Evolutionary conservation across 2,329 filamentous ascomycete species (phyloP).

Genomic region (Pyrenophora graminea): DNA sequence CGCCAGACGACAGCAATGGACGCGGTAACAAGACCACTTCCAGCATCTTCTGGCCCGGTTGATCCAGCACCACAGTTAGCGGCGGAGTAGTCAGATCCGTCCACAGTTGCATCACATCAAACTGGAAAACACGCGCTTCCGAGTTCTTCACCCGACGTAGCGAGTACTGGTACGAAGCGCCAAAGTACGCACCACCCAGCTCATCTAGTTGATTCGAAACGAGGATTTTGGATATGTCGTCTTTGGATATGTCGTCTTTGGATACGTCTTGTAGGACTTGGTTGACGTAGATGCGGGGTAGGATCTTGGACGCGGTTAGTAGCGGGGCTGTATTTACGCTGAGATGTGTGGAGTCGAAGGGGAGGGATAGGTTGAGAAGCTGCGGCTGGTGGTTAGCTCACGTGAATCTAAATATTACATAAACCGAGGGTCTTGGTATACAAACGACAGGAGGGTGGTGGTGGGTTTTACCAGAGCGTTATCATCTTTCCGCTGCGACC

Average conservation of each 20-base stretch:
- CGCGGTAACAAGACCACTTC: slow-evolving; percentile 34
- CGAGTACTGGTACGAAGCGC: slow-evolving; percentile 37
- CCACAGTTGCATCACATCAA: slow-evolving; percentile 35
- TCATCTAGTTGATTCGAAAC: slow-evolving; percentile 28
- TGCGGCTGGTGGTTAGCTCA: slow-evolving; percentile 2
- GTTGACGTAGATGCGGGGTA: slow-evolving; percentile 34
- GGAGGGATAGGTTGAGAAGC: slow-evolving; percentile 40
- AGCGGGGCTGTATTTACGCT: slow-evolving; percentile 34
- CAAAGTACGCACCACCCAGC: slow-evolving; percentile 30
- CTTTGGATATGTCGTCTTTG: slow-evolving; percentile 18
- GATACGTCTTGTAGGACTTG: slow-evolving; percentile 36
- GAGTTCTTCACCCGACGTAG: slow-evolving; percentile 22
- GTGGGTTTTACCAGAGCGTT: slow-evolving; percentile 30
- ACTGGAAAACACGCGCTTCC: slow-evolving; percentile 31
- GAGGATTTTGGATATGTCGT: slow-evolving; percentile 21
- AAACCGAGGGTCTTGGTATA: too few relatives aligned
- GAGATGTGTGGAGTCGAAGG: slow-evolving; percentile 31
- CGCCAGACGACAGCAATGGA: slow-evolving; percentile 29
- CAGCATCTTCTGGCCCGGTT: slow-evolving; percentile 31
- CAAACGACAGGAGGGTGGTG: too few relatives aligned
- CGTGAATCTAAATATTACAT: background rate
- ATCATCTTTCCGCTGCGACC: slow-evolving; percentile 30
- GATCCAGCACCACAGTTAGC: slow-evolving; percentile 21
- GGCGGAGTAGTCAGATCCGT: slow-evolving; percentile 19
- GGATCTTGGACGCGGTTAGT: slow-evolving; percentile 19